Evolutionary conservation across 805 yeast species (phyloP).

Genomic region (Ogataea populi-albae): DNA sequence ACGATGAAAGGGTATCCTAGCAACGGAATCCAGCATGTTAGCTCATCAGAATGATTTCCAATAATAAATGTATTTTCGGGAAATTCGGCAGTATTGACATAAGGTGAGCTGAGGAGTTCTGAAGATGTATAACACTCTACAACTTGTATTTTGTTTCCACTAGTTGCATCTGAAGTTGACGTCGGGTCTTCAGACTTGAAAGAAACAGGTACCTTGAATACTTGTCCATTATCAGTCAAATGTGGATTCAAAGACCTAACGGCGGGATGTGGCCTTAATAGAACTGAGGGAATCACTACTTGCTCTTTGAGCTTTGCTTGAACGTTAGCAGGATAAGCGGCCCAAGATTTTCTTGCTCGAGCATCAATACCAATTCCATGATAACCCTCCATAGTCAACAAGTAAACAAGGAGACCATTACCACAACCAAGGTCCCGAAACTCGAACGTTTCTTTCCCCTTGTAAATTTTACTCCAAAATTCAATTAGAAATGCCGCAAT

Average conservation of each 20-base stretch:
- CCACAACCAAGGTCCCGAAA: conserved; percentile 95
- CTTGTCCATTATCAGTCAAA: conserved; percentile 57
- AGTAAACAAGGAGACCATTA: conserved; percentile 79
- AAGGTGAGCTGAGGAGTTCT: conserved; percentile 48
- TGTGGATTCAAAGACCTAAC: conserved; percentile 51
- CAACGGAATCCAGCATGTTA: conserved; percentile 93
- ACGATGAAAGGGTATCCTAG: conserved; percentile 85
- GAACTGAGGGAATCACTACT: conserved; percentile 73
- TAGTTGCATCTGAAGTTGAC: conserved; percentile 8
- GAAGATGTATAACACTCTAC: conserved; percentile 56
- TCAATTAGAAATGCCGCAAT: conserved; percentile 93
- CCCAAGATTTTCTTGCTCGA: conserved; percentile 85
- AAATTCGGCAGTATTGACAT: conserved; percentile 62
- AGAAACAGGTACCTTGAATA: conserved; percentile 50
- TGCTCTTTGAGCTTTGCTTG: conserved; percentile 64
- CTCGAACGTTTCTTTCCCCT: conserved; percentile 45
- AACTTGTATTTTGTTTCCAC: conserved; percentile 36
- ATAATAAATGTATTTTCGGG: conserved; percentile 74
- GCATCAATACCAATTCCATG: conserved; percentile 88
- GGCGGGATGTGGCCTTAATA: conserved; percentile 69
- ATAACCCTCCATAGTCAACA: conserved; percentile 75
- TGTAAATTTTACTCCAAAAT: conserved; percentile 61
- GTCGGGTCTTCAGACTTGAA: conserved; percentile 25
- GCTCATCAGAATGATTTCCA: conserved; percentile 94
- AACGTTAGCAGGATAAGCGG: conserved; percentile 62